A percentile compares a stretch with the other conserved stretches of the same genome.
phyloP scores from a whole-genome alignment of 2,329 filamentous ascomycete genomes.

The Pseudogymnoascus sp. region DNA sequence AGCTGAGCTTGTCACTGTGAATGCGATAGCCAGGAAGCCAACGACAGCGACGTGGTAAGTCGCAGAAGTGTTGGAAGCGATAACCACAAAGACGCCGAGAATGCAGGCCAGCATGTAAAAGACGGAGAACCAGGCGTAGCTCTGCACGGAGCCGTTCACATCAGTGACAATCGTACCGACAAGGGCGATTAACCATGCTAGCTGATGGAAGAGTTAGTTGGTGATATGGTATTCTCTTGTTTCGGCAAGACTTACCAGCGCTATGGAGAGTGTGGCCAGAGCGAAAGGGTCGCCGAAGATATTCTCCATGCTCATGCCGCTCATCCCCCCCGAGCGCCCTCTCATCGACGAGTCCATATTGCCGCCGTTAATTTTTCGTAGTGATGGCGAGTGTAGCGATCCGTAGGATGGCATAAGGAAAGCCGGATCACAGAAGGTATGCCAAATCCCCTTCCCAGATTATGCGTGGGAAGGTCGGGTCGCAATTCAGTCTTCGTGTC shows the following conservation, averaged over 20 bases:
- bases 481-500: neutral
- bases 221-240: neutral
- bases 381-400: conserved; percentile 62
- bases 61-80: conserved; percentile 74
- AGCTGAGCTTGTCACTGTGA: conserved; percentile 77
- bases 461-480: neutral
- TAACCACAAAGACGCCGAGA: conserved; percentile 67
- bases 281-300: conserved; percentile 95
- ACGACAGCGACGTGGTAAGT: conserved; percentile 90
- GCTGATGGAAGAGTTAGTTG: conserved; percentile 41
- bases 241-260: conserved; percentile 55
- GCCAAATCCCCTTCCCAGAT: conserved; percentile 1
- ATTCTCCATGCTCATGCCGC: conserved; percentile 68
- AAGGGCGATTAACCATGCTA: conserved; percentile 92
- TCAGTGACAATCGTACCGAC: conserved; percentile 61
- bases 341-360: conserved; percentile 42
- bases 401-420: conserved; percentile 61
- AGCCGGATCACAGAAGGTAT: conserved; percentile 10
- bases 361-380: conserved; percentile 72
- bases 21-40: conserved; percentile 72
- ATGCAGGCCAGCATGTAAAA: conserved; percentile 82
- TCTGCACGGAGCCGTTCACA: conserved; percentile 40
- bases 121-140: conserved; percentile 86
- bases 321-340: conserved; percentile 42
- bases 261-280: conserved; percentile 85